Conservation (phyloP, 305 asterid species). For the Ajuga reptans region DNA sequence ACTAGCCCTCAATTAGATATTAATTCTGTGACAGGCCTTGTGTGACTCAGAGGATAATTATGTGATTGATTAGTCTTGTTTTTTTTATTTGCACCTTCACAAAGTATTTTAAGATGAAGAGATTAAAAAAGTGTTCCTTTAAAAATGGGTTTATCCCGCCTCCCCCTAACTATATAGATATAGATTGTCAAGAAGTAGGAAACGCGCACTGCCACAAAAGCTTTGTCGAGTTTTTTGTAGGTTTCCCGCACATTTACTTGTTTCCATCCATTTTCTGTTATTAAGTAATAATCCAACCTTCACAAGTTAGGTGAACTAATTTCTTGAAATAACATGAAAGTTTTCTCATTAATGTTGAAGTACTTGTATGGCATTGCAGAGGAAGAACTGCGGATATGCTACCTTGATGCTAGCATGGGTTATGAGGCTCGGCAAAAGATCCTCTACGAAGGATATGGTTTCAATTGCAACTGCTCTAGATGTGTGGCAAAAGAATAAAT, state of each 20-base stretch:
- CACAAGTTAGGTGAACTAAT: background rate
- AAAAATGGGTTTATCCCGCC: background rate
- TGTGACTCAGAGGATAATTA: too few species aligned
- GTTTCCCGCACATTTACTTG: background rate
- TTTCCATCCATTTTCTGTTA: background rate
- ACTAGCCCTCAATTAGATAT: too few species aligned
- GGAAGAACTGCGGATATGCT: conserved; percentile 80
- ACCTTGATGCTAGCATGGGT: conserved; percentile 79
- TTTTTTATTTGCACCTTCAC: too few species aligned
- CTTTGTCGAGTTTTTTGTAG: background rate
- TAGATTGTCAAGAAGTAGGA: background rate
- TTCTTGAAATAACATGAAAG: background rate
- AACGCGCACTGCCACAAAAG: background rate
- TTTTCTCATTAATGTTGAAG: conserved; percentile 7
- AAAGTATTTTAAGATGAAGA: background rate
- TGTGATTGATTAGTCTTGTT: too few species aligned
- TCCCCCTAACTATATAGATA: background rate
- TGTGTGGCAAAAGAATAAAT: conserved; percentile 52
- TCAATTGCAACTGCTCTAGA: conserved; percentile 62
- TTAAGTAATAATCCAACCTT: background rate
- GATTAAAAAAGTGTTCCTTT: background rate
- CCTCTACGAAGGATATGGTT: conserved; percentile 65
- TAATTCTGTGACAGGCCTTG: background rate
- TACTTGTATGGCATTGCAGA: conserved; percentile 33
- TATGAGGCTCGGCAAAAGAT: conserved; percentile 54